Evolutionary conservation across 257 asterid species (phyloP), one percentile per base, ranked within the genome.

Genomic region (Coffea eugenioides): DNA sequence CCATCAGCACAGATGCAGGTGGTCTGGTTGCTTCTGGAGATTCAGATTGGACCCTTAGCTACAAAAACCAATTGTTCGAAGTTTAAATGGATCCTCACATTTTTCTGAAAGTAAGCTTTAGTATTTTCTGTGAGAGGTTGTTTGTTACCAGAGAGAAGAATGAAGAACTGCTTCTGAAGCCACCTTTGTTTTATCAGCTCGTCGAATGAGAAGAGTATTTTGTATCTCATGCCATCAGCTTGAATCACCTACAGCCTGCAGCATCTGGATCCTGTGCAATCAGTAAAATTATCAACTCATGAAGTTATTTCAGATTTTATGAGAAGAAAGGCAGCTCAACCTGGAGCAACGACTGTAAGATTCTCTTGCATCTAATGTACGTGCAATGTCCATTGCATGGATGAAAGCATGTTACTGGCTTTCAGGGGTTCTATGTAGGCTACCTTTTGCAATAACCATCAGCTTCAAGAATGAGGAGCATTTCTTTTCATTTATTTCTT

Each of bases 1-100:
- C 99, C 81, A 92, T 92, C 57, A 75, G 88, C 88, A 92, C 89
- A 23, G 88, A 91, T 81, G 96, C 90, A 11, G 94, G 92, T 70
- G 91, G 93, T 70, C 82, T 95, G 23, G 85, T 83, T 78, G 88
- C 86, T 83, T 95, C 99, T 57, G 83, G 78, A 78, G 98, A 93
- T 84, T 95, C 95, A 34, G 92, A 95, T 81, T 93, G 97, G 97
- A 84, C 77, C 31, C 85, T 31, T 76, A 77, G 85, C 82, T 80
- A 76, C 69, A 87, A 86, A 80, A 82, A 79, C 73, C 80, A 74
- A 76, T 83, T 80, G 86, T 85, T 84, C 81, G 82, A 77, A 78
- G 80, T 80, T 80, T 81, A 80, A 81, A 65, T 31, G 62, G 39
- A 48, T 16, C 51, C 34, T 64, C 18, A 39, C 78, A 20, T 59